Evolutionary conservation across 2,329 filamentous ascomycete species (phyloP).

Genomic region (Fusarium longipes): DNA sequence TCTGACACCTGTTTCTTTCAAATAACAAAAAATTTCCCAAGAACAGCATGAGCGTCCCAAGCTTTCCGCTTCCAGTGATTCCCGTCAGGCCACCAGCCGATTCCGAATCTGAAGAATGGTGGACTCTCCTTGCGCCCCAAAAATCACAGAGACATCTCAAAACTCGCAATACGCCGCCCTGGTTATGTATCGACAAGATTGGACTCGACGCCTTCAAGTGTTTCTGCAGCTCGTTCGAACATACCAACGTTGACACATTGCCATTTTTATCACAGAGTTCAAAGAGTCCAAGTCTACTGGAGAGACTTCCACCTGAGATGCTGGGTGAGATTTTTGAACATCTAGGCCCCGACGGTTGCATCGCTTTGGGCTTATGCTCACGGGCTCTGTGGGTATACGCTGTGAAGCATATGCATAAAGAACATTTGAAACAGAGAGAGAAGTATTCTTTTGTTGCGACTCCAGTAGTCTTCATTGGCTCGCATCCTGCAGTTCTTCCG

Average conservation of each 20-base stretch:
- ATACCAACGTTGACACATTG: rapidly evolving
- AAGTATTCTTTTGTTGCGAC: constrained; percentile 18
- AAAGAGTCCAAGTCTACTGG: not conserved
- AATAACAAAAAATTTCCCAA: no score
- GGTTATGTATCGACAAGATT: constrained; percentile 4
- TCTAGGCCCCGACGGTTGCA: not conserved
- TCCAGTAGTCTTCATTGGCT: constrained; percentile 5
- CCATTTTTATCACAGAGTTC: rapidly evolving
- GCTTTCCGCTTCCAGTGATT: not conserved
- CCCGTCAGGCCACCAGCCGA: not conserved
- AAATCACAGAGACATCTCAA: not conserved
- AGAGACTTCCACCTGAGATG: constrained; percentile 10
- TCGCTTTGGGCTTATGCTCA: constrained; percentile 15
- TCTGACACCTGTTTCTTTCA: no score
- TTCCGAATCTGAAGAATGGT: not conserved
- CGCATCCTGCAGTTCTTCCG: not conserved
- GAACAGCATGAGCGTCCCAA: not conserved
- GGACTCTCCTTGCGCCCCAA: constrained; percentile 1
- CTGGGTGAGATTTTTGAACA: not conserved
- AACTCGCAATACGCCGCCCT: not conserved
- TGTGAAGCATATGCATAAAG: not conserved
- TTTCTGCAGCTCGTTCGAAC: not conserved
- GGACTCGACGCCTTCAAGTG: constrained; percentile 21
- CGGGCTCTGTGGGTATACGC: constrained; percentile 3
- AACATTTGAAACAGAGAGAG: not conserved